These are phyloP conservation scores for Ceraceosorus guamensis DNA, from an alignment of 1,284 basidiomycete species.

Conservation along the genomic window DNA sequence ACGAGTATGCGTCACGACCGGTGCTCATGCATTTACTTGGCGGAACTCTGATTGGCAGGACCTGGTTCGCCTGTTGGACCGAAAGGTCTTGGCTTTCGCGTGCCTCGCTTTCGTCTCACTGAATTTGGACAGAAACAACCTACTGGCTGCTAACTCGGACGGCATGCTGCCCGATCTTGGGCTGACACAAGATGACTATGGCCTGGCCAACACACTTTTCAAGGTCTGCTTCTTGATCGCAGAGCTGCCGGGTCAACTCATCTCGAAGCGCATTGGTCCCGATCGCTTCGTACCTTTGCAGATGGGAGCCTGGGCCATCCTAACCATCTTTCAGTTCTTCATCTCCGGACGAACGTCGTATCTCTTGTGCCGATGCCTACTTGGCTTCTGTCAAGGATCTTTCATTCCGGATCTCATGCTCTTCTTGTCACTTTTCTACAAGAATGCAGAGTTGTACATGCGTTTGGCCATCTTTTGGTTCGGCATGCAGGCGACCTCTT, in stretches of 20 bases:
- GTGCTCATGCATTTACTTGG: too few species aligned
- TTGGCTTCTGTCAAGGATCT: slow-evolving; percentile 55
- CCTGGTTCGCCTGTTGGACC: slow-evolving; percentile 14
- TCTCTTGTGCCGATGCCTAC: slow-evolving; percentile 9
- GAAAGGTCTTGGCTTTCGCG: slow-evolving; percentile 29
- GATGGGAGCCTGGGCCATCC: slow-evolving; percentile 49
- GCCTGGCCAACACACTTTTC: slow-evolving; percentile 60
- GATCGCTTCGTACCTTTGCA: slow-evolving; percentile 67
- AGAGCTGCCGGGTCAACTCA: slow-evolving; percentile 60
- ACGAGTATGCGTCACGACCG: too few species aligned
- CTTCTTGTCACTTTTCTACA: slow-evolving; percentile 32
- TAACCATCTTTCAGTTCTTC: slow-evolving; percentile 57
- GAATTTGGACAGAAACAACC: slow-evolving; percentile 52
- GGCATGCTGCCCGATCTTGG: slow-evolving; percentile 61
- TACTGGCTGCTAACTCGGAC: slow-evolving; percentile 61
- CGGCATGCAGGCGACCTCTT: slow-evolving; percentile 55
- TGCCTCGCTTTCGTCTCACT: slow-evolving; percentile 42
- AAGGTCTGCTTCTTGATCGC: slow-evolving; percentile 49
- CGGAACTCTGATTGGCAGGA: too few species aligned
- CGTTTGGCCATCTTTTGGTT: slow-evolving; percentile 65
- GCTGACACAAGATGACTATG: slow-evolving; percentile 58
- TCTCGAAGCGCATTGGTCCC: slow-evolving; percentile 64
- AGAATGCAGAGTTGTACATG: slow-evolving; percentile 53
- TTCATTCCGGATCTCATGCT: slow-evolving; percentile 48
- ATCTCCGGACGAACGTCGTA: slow-evolving; percentile 9